phyloP scores from a whole-genome alignment of 768 basidiomycete species.

The Agaricus blazei region DNA sequence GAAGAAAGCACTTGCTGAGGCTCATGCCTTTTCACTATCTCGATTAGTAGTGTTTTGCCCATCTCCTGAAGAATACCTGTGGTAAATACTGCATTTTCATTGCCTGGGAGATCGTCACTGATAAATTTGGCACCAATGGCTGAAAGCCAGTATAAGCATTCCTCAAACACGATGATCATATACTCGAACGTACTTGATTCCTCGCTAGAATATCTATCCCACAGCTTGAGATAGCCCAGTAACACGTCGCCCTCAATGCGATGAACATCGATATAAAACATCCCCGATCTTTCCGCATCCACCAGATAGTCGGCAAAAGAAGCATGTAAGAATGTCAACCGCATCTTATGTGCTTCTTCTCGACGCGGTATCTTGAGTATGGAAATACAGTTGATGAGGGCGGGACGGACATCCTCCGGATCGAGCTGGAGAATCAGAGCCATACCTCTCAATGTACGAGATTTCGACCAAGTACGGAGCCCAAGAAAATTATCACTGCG shows the following conservation, averaged over 20 bases:
- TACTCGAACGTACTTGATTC: no score
- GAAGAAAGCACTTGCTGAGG: no score
- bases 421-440: background rate
- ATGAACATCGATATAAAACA: slow-evolving; percentile 8
- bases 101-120: no score
- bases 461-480: background rate
- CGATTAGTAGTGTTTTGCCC: no score
- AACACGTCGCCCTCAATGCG: background rate
- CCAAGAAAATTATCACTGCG: background rate
- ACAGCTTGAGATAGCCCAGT: no score
- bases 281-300: background rate
- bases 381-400: background rate
- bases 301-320: slow-evolving; percentile 26
- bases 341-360: background rate
- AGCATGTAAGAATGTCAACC: slow-evolving; percentile 21
- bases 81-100: no score
- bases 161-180: no score
- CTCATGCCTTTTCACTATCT: no score
- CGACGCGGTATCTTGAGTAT: background rate
- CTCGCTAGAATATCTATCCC: no score
- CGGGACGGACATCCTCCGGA: background rate
- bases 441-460: background rate
- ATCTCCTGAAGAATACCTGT: no score
- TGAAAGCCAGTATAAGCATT: no score
- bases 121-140: no score